These are phyloP conservation scores for Aspergillus novoparasiticus DNA, from an alignment of 2,329 filamentous ascomycete genomes.

Conservation along the genomic window DNA sequence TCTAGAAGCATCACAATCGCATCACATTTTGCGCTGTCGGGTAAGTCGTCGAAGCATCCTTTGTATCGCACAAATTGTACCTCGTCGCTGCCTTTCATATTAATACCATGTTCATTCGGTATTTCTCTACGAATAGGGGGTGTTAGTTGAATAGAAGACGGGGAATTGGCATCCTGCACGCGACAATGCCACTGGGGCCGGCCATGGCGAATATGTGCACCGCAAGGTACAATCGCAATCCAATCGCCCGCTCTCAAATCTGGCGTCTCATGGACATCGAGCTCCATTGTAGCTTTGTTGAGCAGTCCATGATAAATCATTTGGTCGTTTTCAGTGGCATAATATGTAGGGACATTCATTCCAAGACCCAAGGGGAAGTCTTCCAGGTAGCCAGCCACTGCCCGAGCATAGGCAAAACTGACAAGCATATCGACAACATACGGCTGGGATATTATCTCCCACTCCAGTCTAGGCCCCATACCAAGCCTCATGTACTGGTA, in stretches of 20 bases:
- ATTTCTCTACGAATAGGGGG: constrained; percentile 21
- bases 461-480: constrained; percentile 81
- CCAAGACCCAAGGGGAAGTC: constrained; percentile 62
- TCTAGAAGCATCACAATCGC: constrained; percentile 40
- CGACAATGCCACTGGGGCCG: constrained; percentile 48
- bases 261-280: constrained; percentile 40
- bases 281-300: constrained; percentile 37
- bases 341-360: constrained; percentile 51
- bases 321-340: neutral
- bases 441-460: constrained; percentile 78
- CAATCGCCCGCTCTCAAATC: constrained; percentile 55
- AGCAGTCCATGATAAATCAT: constrained; percentile 3
- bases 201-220: neutral
- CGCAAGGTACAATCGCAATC: constrained; percentile 46
- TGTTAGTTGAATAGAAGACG: constrained; percentile 46
- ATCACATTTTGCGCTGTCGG: constrained; percentile 26
- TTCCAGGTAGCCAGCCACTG: constrained; percentile 44
- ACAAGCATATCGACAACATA: constrained; percentile 82
- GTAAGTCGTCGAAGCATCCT: constrained; percentile 44
- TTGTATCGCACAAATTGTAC: constrained; percentile 36
- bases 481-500: constrained; percentile 89
- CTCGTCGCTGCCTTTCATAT: neutral
- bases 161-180: constrained; percentile 49
- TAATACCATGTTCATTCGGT: neutral
- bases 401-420: constrained; percentile 74